Base-by-base conservation (phyloP, 23 red algal genomes). In the Gracilariopsis chorda region DNA sequence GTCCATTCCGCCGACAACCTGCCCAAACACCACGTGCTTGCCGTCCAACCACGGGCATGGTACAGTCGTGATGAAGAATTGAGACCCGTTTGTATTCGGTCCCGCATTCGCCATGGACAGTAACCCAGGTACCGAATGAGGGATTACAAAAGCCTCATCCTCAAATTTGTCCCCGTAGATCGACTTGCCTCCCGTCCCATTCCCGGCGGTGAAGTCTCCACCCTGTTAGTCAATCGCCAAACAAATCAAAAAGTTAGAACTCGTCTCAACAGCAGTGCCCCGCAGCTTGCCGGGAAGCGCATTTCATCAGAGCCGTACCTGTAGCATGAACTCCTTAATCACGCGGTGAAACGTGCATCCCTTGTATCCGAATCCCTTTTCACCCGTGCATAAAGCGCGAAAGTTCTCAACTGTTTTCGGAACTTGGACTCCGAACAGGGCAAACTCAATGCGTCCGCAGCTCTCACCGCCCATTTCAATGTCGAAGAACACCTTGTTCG, bases 101-200 rank as follows among this genome's bases (percentile, higher is more conserved):
- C 95, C 95, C 21, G 95, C 91, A 67, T 98, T 98, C 35, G 91
- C 95, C 95, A 98, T 98, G n/a, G 91, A 94, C 56, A 98, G 83
- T 61, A 94, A 74, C 49, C 92, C 92, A 20, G 88, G 51, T 11
- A 17, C 65, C 14, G 76, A 94, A 55, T 98, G 95, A 51, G 52
- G 82, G 23, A 98, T 62, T 25, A 76, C 62, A 88, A 98, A 98
- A 59, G 88, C 90, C 73, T 98, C 95, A 77, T 98, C 95, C 3
- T 83, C 92, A 80, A 98, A 98, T 48, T 83, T 80, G 25, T 88
- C 84, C 4, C 95, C 95, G 42, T 98, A 98, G 35, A 98, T 98
- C 43, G 89, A 90, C 88, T 94, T 94, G 19, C 95, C 95, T 12
- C 95, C 95, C 3, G 95, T 98, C 4, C 95, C 95, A 64, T 98